Base-by-base conservation (phyloP, 2,329 filamentous ascomycete genomes). In the Gaeumannomyces sp. region DNA sequence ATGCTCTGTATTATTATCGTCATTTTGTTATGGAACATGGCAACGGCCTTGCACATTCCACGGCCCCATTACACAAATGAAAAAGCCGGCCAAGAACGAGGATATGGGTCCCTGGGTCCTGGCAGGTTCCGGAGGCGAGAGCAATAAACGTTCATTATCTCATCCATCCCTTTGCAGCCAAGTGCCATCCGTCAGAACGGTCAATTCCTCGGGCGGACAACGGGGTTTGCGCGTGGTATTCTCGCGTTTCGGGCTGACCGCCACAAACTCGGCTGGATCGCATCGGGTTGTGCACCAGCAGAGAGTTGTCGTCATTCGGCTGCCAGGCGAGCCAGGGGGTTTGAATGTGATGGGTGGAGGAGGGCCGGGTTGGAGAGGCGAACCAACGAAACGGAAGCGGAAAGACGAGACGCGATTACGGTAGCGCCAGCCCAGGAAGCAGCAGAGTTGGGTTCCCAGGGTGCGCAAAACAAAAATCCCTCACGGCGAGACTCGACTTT, bases 391-490 rank as follows among this genome's bases (percentile, higher is more conserved):
- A 61, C 22, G 59, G 29, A 60, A 14, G n/a, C 25, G n/a, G 28
- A 38, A 29, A n/a, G 45, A 22, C 45, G 45, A 53, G 22, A 53
- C 45, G 45, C 45, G 45, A 50, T 50, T 50, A 50, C 45, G 45
- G 45, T 53, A 53, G 29, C 57, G 57, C 57, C 4, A 59, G 57
- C 3, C 25, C 8, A 25, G 57, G 29, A 35, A 3, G n/a, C 31
- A 8, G 8, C 31, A 33, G 31, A 33, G 38, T 16, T 22, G 11
- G 22, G 0, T 19, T 53, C 45, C 45, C 14, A 45, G 38, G 38
- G 38, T 45, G 38, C 38, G 38, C 14, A 45, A 45, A 45, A 45
- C 38, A 31, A 63, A 63, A 63, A 63, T 58, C 61, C 50, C 53
- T 63, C 62, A 63, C 53, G 45, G 22, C 45, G 45, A 53, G n/a